Base-by-base conservation (phyloP, 2,329 filamentous ascomycete genomes). In the Zelopaecilomyces penicillatus region DNA sequence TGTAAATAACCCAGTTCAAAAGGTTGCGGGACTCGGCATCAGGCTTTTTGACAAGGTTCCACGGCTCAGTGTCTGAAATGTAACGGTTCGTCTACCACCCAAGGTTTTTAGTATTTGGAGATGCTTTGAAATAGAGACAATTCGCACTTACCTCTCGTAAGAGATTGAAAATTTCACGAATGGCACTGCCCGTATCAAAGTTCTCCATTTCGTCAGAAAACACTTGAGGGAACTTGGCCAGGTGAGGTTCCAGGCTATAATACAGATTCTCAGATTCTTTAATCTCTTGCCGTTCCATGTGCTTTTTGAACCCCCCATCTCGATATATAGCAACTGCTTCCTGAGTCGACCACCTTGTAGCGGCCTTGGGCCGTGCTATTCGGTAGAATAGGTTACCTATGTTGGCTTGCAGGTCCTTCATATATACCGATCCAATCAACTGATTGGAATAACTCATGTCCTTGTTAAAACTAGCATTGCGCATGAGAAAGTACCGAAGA, bases 361-460 rank as follows among this genome's bases (percentile, higher is more conserved):
- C 48, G 31, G 71, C 71, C 60, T 82, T 83, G 30, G 78, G 72
- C 41, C 79, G 75, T 37, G 80, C 79, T 8, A 95, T 70, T 30
- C 93, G 79, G 47, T 78, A 80, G 4, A 84, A 68, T 10, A 96
- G 68, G 56, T 96, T 97, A 2, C 93, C 93, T 5, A 97, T 67
- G 1, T 84, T 84, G 34, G 76, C 74, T 59, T 87, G 82, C 29
- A 98, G 71, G 30, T 82, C 75, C 57, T 89, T 93, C 59, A 84
- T 85, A 65, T 97, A 96, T 47, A 80, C 74, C 10, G 78, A 72
- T 37, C 85, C 79, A 50, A 98, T 84, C 47, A 78, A 73, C 10
- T 74, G 66, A 60, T 97, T 98, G 50, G 83, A 83, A 59, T 97
- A 98, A 61, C 89, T 82, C 30, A 87, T 77, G 60, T 98, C 93